Base-by-base conservation (phyloP, 441 rosid genomes). In the Flueggea neowawraea region DNA sequence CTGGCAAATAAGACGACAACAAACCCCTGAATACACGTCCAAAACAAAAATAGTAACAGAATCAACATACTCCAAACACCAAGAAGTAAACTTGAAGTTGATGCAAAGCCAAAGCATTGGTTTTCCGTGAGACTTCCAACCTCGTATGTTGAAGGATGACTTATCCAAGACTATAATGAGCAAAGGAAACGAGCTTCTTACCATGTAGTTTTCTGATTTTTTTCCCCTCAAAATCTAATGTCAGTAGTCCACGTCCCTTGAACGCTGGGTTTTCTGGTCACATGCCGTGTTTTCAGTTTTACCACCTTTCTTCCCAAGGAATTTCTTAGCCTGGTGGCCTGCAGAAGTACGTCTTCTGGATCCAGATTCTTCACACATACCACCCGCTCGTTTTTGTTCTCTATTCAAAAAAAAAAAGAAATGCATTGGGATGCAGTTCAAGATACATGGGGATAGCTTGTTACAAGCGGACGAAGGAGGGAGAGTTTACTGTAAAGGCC, bases 221-320 rank as follows among this genome's bases (percentile, higher is more conserved):
- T 47, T 47, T n/a, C n/a, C n/a, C 53, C 55, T 90, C 83, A 90
- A 71, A 90, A 80, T 53, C 73, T 78, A 57, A 82, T 61, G 3
- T 68, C 87, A 4, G 99, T 87, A 3, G 90, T 78, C 99, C 99
- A 89, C 0, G 95, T 87, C 64, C 96, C 99, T 70, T 91, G 99
- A 55, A 91, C 96, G 14, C 96, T 87, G 0, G 92, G 96, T 52
- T 86, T 82, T 49, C 75, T 76, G 31, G 96, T 91, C 14, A 87
- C 85, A 66, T 91, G 94, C 62, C 96, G 82, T 2, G 97, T 91
- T 73, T 74, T 84, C 48, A 87, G 73, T 70, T 89, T 87, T 48
- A 87, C 78, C 39, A 91, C 97, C 63, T 91, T 91, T 73, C 96
- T 82, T 56, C 97, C 96, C 63, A 87, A 50, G 0, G 90, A 75